These are phyloP conservation scores for Mollisia scopiformis DNA, from an alignment of 2,329 filamentous ascomycete species.

Conservation along the genomic window DNA sequence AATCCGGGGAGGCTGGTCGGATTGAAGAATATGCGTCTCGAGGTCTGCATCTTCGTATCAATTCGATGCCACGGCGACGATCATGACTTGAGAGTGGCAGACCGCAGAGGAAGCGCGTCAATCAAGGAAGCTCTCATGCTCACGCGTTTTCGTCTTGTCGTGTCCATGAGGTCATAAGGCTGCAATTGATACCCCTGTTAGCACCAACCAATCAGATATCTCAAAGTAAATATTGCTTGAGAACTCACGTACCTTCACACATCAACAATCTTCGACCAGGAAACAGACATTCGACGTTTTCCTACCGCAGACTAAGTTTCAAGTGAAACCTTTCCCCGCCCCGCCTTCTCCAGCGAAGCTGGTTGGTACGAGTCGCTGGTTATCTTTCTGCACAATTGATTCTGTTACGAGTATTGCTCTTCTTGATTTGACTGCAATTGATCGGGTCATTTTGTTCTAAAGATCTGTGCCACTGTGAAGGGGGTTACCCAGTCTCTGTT, in stretches of 20 bases:
- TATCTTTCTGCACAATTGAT: no score
- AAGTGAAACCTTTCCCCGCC: no score
- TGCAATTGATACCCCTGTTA: neutral
- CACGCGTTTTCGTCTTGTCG: neutral
- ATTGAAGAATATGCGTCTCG: conserved; percentile 37
- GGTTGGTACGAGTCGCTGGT: no score
- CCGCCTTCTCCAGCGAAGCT: no score
- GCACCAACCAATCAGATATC: neutral
- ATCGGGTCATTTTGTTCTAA: no score
- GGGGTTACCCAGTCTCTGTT: no score
- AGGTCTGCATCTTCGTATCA: conserved; percentile 27
- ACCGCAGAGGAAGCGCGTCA: neutral
- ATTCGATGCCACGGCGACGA: neutral
- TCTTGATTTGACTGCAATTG: no score
- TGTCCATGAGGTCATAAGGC: neutral
- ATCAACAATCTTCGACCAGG: no score
- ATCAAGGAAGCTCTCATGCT: neutral
- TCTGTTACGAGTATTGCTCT: no score
- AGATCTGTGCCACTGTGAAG: no score
- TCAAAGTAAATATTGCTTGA: neutral
- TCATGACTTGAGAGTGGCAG: neutral
- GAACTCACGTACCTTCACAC: neutral
- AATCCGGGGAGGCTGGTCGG: conserved; percentile 39
- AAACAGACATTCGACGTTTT: no score
- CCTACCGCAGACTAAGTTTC: no score